Evolutionary conservation across 192 early-diverging fungal genomes (phyloP), one percentile per base, ranked within the genome.

Genomic region (Gonapodya prolifera): DNA sequence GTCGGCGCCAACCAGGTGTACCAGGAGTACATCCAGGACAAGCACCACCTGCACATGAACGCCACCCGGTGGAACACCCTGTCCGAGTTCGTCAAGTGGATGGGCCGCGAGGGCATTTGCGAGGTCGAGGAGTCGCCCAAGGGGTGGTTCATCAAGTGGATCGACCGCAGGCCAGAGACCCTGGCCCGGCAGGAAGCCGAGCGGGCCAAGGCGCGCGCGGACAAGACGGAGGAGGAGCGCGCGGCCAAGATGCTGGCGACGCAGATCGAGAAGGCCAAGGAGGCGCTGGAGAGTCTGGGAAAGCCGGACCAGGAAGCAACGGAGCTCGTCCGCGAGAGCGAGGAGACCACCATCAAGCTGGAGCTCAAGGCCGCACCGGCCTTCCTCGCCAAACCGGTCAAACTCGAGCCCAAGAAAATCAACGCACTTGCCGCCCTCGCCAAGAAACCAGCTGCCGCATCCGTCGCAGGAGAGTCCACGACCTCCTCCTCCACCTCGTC

Each of bases 11-110:
- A 99, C 80, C 89, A 92, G 28, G 94, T 98, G 0, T 99, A 99
- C 85, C 94, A 99, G 81, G 97, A 99, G 82, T 95, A 95, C 34
- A 94, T 99, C 78, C 83, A 91, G 1, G 94, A 99, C 82, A 83
- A 91, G 33, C 85, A 93, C 73, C 97, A 99, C 83, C 78, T 95
- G 61, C 97, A 99, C 79, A 97, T 99, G 95, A 99, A 97, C 79
- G 85, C 95, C 0, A 99, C 97, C 0, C 81, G 88, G 75, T 99
- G 97, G 97, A 84, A 90, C 1, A 88, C 95, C n/a, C 83, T 99
- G 33, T 86, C 91, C 1, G 95, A 94, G 61, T 99, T 96, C 82
- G 87, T 91, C 69, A 94, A 91, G 84, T 84, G 93, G 80, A 81
- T 99, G 35, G 96, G 96, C 0, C 87, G 87, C 74, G 88, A 94